phyloP scores from a whole-genome alignment of 768 basidiomycete genomes.

The Sutorius australiensis region DNA sequence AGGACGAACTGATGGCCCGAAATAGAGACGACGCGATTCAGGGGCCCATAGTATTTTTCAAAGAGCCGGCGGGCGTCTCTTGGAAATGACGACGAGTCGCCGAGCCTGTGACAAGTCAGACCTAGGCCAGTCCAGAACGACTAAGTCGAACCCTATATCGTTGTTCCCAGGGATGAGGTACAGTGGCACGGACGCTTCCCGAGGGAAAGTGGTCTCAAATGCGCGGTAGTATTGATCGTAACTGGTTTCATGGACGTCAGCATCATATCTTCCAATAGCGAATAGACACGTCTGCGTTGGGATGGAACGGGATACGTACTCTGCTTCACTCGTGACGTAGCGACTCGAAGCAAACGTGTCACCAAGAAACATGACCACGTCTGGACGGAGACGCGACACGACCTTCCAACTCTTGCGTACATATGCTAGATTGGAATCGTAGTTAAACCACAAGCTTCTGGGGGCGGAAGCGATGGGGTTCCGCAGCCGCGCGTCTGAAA shows the following conservation, averaged over 20 bases:
- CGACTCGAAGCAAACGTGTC: conserved; percentile 72
- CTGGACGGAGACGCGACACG: conserved; percentile 50
- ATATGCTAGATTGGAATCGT: conserved; percentile 50
- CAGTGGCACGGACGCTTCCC: conserved; percentile 37
- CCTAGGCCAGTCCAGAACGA: not conserved
- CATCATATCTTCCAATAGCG: not conserved
- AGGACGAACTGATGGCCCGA: conserved; percentile 71
- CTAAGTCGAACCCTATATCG: conserved; percentile 57
- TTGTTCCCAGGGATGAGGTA: conserved; percentile 79
- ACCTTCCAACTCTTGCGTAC: conserved; percentile 71
- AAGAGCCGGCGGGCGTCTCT: conserved; percentile 58
- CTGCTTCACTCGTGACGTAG: conserved; percentile 43
- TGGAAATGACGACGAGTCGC: conserved; percentile 47
- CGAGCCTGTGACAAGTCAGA: conserved; percentile 43
- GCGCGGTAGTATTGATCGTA: conserved; percentile 55
- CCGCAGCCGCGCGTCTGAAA: conserved; percentile 66
- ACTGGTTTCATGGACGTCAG: conserved; percentile 36
- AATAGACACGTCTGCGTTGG: not conserved
- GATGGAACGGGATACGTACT: conserved; percentile 47
- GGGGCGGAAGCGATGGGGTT: conserved; percentile 30
- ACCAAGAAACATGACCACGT: conserved; percentile 71
- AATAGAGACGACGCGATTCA: conserved; percentile 59
- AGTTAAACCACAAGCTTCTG: conserved; percentile 39
- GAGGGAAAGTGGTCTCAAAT: conserved; percentile 60
- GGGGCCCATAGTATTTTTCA: conserved; percentile 58